Base-by-base conservation (phyloP, 1,139 yeast species). In the Komagataea norvegica region DNA sequence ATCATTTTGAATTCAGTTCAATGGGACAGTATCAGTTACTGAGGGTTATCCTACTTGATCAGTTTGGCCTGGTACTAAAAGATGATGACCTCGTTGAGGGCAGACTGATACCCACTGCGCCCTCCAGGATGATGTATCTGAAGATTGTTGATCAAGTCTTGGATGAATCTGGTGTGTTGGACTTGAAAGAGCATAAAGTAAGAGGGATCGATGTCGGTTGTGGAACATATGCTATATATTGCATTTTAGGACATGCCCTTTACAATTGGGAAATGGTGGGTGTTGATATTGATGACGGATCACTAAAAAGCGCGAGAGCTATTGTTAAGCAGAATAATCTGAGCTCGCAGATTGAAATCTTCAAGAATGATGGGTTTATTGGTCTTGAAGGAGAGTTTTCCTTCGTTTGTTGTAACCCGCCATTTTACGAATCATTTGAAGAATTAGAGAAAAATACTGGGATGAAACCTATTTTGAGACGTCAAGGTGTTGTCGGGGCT, bases 401-500 rank as follows among this genome's bases (percentile, higher is more conserved):
- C n/a, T 62, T 67, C 36, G 54, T 61, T 8, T 54, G 68, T 46
- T 68, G 74, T 43, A 70, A 70, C 40, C 75, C 75, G 10, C 75
- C 75, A 1, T 70, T 70, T 40, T 70, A 67, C 44, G 42, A 47
- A 3, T 56, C 64, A 2, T 16, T 23, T 1, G 52, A 49, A 1
- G 73, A 68, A 28, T 41, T 68, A 42, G 18, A 27, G 7, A 9
- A 15, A 9, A 37, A 36, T 6, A 4, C 13, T 3, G 18, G 22
- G 1, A 7, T 18, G 3, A 52, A 50, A 34, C 41, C 41, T 11
- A 31, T 43, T n/a, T 38, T 54, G 13, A 40, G 44, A 10, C 37
- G 50, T 14, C 47, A 47, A 2, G 2, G 22, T 4, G 57, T 48
- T 3, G 20, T 38, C 10, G 57, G 48, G 1, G 41, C 45, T 2